Conservation (phyloP, 768 basidiomycete genomes). For the Neoboletus brunneissimus region DNA sequence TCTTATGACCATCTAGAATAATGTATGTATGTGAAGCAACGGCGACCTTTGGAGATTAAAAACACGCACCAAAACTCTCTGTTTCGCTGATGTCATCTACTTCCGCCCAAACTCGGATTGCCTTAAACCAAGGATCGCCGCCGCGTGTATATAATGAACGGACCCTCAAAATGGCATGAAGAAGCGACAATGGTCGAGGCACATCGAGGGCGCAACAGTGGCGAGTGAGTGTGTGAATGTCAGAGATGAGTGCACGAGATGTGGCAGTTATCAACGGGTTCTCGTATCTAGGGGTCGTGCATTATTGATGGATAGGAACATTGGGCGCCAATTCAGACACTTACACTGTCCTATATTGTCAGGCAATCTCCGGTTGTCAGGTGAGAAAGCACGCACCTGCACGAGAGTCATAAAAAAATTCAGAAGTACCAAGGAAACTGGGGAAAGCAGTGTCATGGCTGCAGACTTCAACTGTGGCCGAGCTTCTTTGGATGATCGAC, state of each 20-base stretch:
- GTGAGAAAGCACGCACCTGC: slow-evolving; percentile 49
- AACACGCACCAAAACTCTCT: slow-evolving; percentile 67
- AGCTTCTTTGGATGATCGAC: slow-evolving; percentile 41
- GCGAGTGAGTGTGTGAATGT: slow-evolving; percentile 62
- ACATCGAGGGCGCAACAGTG: slow-evolving; percentile 61
- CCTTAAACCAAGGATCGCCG: slow-evolving; percentile 55
- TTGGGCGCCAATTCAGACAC: slow-evolving; percentile 7
- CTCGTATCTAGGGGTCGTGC: slow-evolving; percentile 53
- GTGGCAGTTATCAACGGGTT: slow-evolving; percentile 77
- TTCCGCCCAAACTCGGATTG: slow-evolving; percentile 70
- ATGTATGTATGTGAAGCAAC: background rate
- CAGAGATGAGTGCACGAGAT: slow-evolving; percentile 67
- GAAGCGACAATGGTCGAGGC: slow-evolving; percentile 61
- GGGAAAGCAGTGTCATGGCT: slow-evolving; percentile 47
- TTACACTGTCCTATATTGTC: slow-evolving; percentile 24
- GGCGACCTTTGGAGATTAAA: background rate
- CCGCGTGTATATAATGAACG: slow-evolving; percentile 14
- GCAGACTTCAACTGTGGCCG: slow-evolving; percentile 67
- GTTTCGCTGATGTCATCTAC: slow-evolving; percentile 72
- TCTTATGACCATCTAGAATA: slow-evolving; percentile 65
- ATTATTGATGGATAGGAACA: slow-evolving; percentile 6
- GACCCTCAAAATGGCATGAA: slow-evolving; percentile 54
- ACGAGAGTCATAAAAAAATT: slow-evolving; percentile 66
- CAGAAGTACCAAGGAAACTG: slow-evolving; percentile 49
- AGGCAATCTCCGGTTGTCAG: slow-evolving; percentile 4